Evolutionary conservation across 2,329 filamentous ascomycete species (phyloP), one percentile per base, ranked within the genome.

Genomic region (Fusarium chaquense): DNA sequence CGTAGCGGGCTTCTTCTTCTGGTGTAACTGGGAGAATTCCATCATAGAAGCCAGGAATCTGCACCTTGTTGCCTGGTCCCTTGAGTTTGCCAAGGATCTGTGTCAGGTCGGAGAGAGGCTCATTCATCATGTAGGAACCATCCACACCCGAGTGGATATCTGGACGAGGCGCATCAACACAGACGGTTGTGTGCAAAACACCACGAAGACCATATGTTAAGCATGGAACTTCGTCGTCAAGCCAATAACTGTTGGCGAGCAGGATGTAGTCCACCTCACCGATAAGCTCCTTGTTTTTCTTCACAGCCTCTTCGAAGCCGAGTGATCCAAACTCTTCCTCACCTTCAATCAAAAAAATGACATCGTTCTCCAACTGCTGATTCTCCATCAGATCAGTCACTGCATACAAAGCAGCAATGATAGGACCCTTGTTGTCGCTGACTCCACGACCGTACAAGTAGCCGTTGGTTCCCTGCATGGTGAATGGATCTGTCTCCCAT

Each of bases 101-200:
- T 5, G 97, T 94, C 2, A 99, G 85, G 78, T 99, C 96, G 41
- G 97, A 97, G 11, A 98, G 83, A 1, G 95, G 93, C 77, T 99
- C 96, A 63, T 97, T 93, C 64, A 96, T 88, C 81, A 97, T 87
- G 66, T 92, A 90, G 65, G 94, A 97, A 40, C 96, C 96, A 75
- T 98, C 95, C n/a, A 99, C 95, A 75, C 96, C 96, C 65, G 93
- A 97, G 80, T 99, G 96, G 3, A 97, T 86, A 79, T 99, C 96
- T 0, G 94, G 94, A 67, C 93, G 90, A 53, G 89, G 89, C 60
- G 94, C 97, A 69, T 97, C 91, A 28, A 99, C 90, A 65, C 94
- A 91, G 8, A 98, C 87, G 0, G 93, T 97, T 7, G 94, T 95
- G 78, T 98, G 95, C 24, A 99, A 90, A 28, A 99, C 95, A 26